Evolutionary conservation across 192 early-diverging fungal species (phyloP).

Genomic region (Entomortierella beljakovae): DNA sequence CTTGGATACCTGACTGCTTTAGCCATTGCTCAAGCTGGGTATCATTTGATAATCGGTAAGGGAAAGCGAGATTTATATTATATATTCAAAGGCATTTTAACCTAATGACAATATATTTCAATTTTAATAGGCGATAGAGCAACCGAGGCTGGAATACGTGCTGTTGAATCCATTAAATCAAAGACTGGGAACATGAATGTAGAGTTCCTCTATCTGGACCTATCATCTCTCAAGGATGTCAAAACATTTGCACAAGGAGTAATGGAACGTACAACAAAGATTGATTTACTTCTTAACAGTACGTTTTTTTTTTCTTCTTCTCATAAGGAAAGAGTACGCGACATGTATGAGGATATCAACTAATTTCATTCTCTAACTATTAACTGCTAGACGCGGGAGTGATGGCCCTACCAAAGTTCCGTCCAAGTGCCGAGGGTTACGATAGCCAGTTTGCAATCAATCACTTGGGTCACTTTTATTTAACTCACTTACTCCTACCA

Average conservation of each 20-base stretch:
- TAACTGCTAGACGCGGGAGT: conserved; percentile 37
- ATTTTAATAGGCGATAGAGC: conserved; percentile 36
- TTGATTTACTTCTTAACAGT: conserved; percentile 50
- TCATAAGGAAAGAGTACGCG: neutral
- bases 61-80: neutral
- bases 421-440: conserved; percentile 41
- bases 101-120: neutral
- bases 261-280: neutral
- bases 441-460: conserved; percentile 54
- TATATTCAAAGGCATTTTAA: neutral
- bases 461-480: conserved; percentile 35
- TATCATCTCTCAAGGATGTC: conserved; percentile 38
- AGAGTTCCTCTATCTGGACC: conserved; percentile 44
- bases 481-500: conserved; percentile 26
- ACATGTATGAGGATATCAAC: neutral
- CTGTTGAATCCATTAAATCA: conserved; percentile 40
- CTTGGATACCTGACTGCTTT: conserved; percentile 35
- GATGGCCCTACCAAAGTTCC: conserved; percentile 41
- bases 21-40: conserved; percentile 41
- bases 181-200: conserved; percentile 42
- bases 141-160: conserved; percentile 36
- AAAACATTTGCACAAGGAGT: conserved; percentile 22
- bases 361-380: neutral
- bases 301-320: neutral
- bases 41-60: conserved; percentile 50